These are phyloP conservation scores for Penicillium griseofulvum DNA, from an alignment of 2,329 filamentous ascomycete species.

Conservation along the genomic window DNA sequence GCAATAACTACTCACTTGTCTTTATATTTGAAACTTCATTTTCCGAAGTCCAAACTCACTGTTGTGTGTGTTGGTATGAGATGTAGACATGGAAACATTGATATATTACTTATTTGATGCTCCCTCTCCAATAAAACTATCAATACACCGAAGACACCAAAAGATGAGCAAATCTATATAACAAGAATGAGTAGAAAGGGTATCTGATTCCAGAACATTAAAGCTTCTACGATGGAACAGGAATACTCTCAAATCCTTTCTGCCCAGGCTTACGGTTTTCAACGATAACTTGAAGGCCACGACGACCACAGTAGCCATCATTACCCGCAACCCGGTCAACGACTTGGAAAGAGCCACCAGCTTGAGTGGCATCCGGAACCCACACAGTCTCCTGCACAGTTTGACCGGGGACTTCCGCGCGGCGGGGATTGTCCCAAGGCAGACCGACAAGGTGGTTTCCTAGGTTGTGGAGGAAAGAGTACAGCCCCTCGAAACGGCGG, in stretches of 20 bases:
- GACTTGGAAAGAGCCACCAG: slow-evolving; percentile 40
- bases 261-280: slow-evolving; percentile 43
- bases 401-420: slow-evolving; percentile 59
- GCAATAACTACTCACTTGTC: no score
- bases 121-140: neutral
- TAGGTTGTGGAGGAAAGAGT: slow-evolving; percentile 58
- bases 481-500: slow-evolving; percentile 65
- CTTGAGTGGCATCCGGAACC: slow-evolving; percentile 31
- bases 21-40: no score
- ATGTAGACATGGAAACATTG: neutral
- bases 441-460: slow-evolving; percentile 56
- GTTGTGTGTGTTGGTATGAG: no score
- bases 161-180: neutral
- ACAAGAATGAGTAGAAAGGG: neutral
- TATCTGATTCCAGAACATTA: slow-evolving; percentile 2
- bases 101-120: neutral
- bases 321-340: slow-evolving; percentile 41
- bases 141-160: neutral
- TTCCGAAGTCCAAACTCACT: no score
- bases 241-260: slow-evolving; percentile 47
- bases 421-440: slow-evolving; percentile 60
- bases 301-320: slow-evolving; percentile 47
- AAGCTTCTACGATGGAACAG: slow-evolving; percentile 31
- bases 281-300: slow-evolving; percentile 45
- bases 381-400: slow-evolving; percentile 41